Evolutionary conservation across 108 stramenopile species (phyloP), one percentile per base, ranked within the genome.

Genomic region (Parietichytrium sp.): DNA sequence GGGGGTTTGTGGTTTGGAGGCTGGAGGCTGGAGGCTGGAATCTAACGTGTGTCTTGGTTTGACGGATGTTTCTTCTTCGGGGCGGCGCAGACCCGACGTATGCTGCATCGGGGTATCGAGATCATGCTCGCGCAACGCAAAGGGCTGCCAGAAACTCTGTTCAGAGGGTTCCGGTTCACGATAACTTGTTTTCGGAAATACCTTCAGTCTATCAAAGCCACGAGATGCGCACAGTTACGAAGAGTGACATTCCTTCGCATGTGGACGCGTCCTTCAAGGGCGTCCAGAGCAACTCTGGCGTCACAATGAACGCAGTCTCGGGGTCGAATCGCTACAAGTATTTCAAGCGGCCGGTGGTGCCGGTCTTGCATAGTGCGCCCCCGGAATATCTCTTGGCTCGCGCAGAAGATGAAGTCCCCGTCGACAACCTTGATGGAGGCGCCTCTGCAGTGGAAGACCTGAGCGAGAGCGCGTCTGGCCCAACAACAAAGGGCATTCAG

Each of bases 321-420:
- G 88, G 88, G 33, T 78, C 83, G 8, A 49, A 84, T 29, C 84
- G 85, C 36, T 83, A 80, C 78, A 89, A 84, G 85, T 90, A 78
- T 47, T 88, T 90, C 48, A 87, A 85, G 83, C 78, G 86, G 52
- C 89, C 89, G 3, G 48, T 90, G 3, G 87, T 90, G 48, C 88
- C 88, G 18, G 85, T 83, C 83, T 54, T 90, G 16, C 47, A 87
- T 51, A 83, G 88, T 2, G 82, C 87, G 4, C 82, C 89, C 20
- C 88, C 89, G 42, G 85, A 86, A 49, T 80, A 89, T 33, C 87
- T 90, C 23, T 77, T 90, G 3, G 89, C 89, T 8, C 89, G 87
- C 16, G 83, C 89, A 2, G 38, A 81, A 20, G 30, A 54, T 12
- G 55, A 85, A 36, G 82, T 88, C 52, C 86, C 86, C 12, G 84